phyloP scores from a whole-genome alignment of 1,139 yeast genomes.

The Yamadazyma sp. region DNA sequence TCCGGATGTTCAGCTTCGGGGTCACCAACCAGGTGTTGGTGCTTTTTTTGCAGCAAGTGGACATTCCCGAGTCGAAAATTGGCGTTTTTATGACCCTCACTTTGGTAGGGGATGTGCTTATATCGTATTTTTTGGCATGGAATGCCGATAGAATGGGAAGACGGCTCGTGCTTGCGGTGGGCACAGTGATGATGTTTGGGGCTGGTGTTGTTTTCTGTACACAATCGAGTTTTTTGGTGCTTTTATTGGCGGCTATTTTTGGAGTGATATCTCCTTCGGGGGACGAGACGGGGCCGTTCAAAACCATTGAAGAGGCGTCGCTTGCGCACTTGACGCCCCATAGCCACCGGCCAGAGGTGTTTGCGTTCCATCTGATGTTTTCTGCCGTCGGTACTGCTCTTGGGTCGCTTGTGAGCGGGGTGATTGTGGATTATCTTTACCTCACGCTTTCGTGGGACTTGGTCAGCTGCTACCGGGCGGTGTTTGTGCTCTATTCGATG shows the following conservation, averaged over 20 bases:
- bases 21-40: conserved; percentile 79
- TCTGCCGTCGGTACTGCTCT: conserved; percentile 75
- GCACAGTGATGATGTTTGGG: conserved; percentile 66
- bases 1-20: conserved; percentile 78
- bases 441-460: conserved; percentile 29
- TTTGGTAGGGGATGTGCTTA: conserved; percentile 71
- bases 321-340: conserved; percentile 77
- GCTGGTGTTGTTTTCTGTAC: conserved; percentile 67
- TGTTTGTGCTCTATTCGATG: conserved; percentile 58
- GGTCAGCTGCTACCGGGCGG: conserved; percentile 51
- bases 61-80: conserved; percentile 55
- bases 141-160: conserved; percentile 78
- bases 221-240: conserved; percentile 46
- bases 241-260: conserved; percentile 57
- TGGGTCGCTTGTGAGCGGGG: conserved; percentile 71
- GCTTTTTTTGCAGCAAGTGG: conserved; percentile 58
- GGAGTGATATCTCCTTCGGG: conserved; percentile 87
- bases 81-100: conserved; percentile 87
- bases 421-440: conserved; percentile 47
- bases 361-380: conserved; percentile 66
- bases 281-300: conserved; percentile 91
- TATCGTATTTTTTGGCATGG: conserved; percentile 75
- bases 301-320: conserved; percentile 83
- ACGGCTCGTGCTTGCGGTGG: conserved; percentile 60
- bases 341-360: conserved; percentile 67